phyloP scores from a whole-genome alignment of 257 asterid species.

The Leonotis leonurus region DNA sequence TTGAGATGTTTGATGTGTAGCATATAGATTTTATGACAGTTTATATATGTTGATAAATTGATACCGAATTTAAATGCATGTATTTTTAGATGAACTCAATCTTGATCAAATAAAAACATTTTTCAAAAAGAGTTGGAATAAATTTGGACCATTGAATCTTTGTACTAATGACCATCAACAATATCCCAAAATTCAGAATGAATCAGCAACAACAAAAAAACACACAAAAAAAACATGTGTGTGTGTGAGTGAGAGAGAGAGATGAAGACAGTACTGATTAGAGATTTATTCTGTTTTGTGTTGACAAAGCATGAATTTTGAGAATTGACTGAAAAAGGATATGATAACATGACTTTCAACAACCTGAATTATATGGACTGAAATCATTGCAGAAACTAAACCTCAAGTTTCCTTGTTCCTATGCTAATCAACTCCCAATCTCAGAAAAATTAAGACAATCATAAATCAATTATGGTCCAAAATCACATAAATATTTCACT shows the following conservation, averaged over 20 bases:
- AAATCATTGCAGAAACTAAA: background rate
- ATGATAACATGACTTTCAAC: background rate
- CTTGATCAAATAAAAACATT: too few relatives aligned
- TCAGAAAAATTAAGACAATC: background rate
- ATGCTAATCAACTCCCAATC: background rate
- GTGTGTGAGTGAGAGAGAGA: background rate
- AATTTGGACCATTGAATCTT: too few relatives aligned
- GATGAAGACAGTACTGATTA: background rate
- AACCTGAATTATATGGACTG: background rate
- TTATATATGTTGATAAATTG: too few relatives aligned
- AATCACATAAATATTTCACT: background rate
- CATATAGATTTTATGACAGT: too few relatives aligned
- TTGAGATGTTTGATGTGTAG: too few relatives aligned
- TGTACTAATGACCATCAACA: background rate
- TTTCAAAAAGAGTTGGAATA: too few relatives aligned
- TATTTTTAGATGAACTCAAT: background rate
- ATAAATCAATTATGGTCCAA: background rate
- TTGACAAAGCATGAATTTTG: background rate
- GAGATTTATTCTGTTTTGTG: background rate
- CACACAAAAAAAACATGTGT: background rate
- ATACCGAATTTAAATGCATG: background rate
- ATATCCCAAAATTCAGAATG: background rate
- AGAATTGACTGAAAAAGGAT: background rate
- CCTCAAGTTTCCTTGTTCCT: too few relatives aligned
- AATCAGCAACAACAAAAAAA: background rate